Conservation (phyloP, 805 yeast species). For the Candida methanosorbosa region DNA sequence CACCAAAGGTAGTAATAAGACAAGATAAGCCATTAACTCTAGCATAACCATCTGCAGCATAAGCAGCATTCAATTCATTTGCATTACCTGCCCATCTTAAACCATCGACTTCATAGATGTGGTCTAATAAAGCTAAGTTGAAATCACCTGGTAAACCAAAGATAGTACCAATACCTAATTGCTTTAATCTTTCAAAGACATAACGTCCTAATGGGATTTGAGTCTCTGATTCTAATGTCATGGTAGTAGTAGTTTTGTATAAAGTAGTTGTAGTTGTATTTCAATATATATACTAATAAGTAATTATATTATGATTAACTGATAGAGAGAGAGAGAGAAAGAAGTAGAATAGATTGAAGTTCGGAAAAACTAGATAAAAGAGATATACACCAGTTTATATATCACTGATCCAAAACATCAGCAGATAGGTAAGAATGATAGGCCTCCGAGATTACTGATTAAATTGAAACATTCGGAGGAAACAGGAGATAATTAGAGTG, state of each 20-base stretch:
- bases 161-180: slow-evolving; percentile 54
- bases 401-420: too few relatives aligned
- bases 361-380: too few relatives aligned
- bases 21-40: slow-evolving; percentile 66
- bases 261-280: too few relatives aligned
- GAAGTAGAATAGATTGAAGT: too few relatives aligned
- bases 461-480: too few relatives aligned
- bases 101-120: slow-evolving; percentile 59
- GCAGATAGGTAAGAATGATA: too few relatives aligned
- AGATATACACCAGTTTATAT: too few relatives aligned
- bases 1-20: slow-evolving; percentile 73
- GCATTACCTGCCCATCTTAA: slow-evolving; percentile 81
- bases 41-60: slow-evolving; percentile 79
- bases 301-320: too few relatives aligned
- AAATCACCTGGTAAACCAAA: slow-evolving; percentile 73
- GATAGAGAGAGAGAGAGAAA: too few relatives aligned
- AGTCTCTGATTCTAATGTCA: slow-evolving; percentile 1
- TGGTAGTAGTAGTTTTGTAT: neutral
- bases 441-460: too few relatives aligned
- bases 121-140: slow-evolving; percentile 57
- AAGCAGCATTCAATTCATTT: slow-evolving; percentile 75
- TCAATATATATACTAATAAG: too few relatives aligned
- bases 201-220: slow-evolving; percentile 57
- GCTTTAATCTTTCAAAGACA: slow-evolving; percentile 65
- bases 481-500: too few relatives aligned